Conservation (phyloP, 208 protist species). For the Leptomonas pyrrhocoris region DNA sequence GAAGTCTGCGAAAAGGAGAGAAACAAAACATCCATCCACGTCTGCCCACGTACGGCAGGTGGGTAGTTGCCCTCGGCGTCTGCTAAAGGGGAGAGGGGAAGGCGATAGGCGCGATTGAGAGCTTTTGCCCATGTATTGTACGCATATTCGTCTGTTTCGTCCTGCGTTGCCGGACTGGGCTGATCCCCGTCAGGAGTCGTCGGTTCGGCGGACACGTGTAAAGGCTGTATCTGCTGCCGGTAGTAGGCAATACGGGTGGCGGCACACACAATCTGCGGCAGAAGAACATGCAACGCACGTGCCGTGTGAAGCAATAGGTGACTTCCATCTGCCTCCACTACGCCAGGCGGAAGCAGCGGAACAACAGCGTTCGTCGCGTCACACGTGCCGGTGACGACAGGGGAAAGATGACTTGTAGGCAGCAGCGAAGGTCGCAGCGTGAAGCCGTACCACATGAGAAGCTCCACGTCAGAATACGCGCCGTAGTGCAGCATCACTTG, state of each 20-base stretch:
- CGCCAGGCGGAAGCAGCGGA: slow-evolving; percentile 16
- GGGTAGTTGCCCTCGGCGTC: slow-evolving; percentile 75
- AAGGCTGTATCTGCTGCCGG: slow-evolving; percentile 4
- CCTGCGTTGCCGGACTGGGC: neutral
- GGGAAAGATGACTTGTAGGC: slow-evolving; percentile 14
- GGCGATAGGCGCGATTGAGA: slow-evolving; percentile 54
- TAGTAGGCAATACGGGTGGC: slow-evolving; percentile 21
- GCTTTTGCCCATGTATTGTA: slow-evolving; percentile 47
- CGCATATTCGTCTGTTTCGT: slow-evolving; percentile 12
- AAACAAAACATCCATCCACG: slow-evolving; percentile 66
- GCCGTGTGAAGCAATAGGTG: slow-evolving; percentile 1
- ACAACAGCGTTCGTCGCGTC: neutral
- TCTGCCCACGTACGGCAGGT: slow-evolving; percentile 5
- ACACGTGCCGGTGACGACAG: neutral
- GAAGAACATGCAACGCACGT: slow-evolving; percentile 11
- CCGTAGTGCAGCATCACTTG: slow-evolving; percentile 89
- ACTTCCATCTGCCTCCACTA: neutral
- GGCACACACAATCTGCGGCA: slow-evolving; percentile 12
- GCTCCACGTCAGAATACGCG: slow-evolving; percentile 85
- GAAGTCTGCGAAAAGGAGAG: slow-evolving; percentile 26
- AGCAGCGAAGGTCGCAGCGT: slow-evolving; percentile 69
- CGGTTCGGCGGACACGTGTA: neutral
- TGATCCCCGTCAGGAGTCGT: neutral
- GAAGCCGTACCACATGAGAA: slow-evolving; percentile 93
- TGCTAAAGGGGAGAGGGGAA: slow-evolving; percentile 65